Evolutionary conservation across 179 eudicot species (phyloP), one percentile per base, ranked within the genome.

Genomic region (Spergularia azorica): DNA sequence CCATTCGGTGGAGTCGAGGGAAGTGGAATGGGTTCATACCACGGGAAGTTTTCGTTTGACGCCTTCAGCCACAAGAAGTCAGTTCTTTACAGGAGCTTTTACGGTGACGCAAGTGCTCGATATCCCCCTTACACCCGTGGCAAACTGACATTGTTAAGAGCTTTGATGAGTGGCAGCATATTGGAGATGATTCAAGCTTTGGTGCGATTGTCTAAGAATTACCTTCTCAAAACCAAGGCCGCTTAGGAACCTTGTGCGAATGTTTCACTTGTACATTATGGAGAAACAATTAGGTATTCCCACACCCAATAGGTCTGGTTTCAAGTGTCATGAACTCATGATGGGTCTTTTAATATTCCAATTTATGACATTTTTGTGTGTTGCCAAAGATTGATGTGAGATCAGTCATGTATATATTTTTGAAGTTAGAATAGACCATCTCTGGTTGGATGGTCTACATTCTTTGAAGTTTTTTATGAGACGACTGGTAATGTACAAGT

Each of bases 1-100:
- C 98, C 98, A 71, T 91, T 90, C 63, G 98, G 98, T 17, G 98
- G 98, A 68, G 95, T 93, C 20, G 95, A 87, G 14, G 95, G 88
- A 77, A 93, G 98, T 61, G 97, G 98, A 67, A 89, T 86, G 78
- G 96, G 92, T 54, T 70, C 93, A 59, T 93, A 88, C 86, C 96
- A 93, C 52, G 98, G 98, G 4, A 93, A 89, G 76, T 90, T 85
- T 67, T 90, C 95, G 14, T 93, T 93, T 50, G 97, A 91, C 48
- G 86, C 88, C 63, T 93, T 93, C 71, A 89, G 90, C 85, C 98
- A 93, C 66, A 93, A 92, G 83, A 93, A 91, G 80, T 84, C 93
- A 9, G 95, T 93, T 77, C 77, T 93, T 11, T 68, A 83, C 72
- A 82, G 94, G 61, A 79, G 88, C 68, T 87, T 91, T 51, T 20